Conservation (phyloP, 2,329 filamentous ascomycete species). For the Penicillium occitanis region DNA sequence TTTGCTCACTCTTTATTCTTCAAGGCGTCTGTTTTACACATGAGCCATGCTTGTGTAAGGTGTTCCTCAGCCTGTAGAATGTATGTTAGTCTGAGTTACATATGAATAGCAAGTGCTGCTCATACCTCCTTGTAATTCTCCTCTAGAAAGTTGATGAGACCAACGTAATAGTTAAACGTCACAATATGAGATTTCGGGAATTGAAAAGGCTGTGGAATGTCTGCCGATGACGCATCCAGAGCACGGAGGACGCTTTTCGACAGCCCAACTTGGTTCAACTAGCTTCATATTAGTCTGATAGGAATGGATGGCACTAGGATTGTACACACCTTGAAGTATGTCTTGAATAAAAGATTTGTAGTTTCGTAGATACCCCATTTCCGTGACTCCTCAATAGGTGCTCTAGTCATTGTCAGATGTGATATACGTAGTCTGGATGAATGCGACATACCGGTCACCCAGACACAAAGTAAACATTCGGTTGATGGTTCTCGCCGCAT, state of each 20-base stretch:
- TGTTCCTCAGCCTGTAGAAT: conserved; percentile 68
- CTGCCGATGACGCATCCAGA: conserved; percentile 70
- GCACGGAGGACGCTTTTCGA: conserved; percentile 88
- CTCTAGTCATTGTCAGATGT: conserved; percentile 50
- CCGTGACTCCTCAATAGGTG: conserved; percentile 79
- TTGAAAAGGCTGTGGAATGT: conserved; percentile 74
- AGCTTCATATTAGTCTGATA: conserved; percentile 21
- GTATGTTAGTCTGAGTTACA: not conserved
- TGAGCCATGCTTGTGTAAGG: conserved; percentile 75
- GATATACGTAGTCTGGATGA: not conserved
- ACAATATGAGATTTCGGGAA: conserved; percentile 91
- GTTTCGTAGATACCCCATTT: conserved; percentile 99
- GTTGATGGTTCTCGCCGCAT: conserved; percentile 87
- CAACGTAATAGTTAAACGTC: conserved; percentile 94
- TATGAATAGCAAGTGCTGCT: too few species aligned
- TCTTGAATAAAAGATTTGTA: conserved; percentile 95
- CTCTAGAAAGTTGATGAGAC: conserved; percentile 88
- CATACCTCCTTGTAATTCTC: conserved; percentile 80
- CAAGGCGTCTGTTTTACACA: conserved; percentile 70
- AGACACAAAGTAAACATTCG: conserved; percentile 88
- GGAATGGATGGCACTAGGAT: not conserved
- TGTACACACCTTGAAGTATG: conserved; percentile 74
- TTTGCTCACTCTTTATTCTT: conserved; percentile 74
- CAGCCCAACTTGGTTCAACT: conserved; percentile 81
- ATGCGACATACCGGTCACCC: conserved; percentile 70